Base-by-base conservation (phyloP, 2,329 filamentous ascomycete species). In the Rutstroemia sp. region DNA sequence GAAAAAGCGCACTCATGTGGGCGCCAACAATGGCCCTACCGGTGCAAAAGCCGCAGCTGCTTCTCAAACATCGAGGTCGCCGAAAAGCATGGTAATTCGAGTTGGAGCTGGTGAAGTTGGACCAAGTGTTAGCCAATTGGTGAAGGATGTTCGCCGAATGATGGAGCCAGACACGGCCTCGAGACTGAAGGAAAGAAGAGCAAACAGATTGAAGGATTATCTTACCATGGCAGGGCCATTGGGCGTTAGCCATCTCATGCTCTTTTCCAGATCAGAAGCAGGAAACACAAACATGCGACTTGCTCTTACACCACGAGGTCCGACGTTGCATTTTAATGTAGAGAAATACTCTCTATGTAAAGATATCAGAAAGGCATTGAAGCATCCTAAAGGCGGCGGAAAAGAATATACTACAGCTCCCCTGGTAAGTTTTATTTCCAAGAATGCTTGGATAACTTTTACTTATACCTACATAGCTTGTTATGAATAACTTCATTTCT, bases 61-160 rank as follows among this genome's bases (percentile, higher is more conserved):
- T 57, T 80, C 84, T 23, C 78, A 76, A 58, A 63, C 67, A 41
- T 77, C 80, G 53, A 83, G 84, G 62, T 80, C 84, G 51, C 94
- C 94, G 37, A 96, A 96, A 79, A 95, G 88, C 71, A 96, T 99
- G 92, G 92, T 99, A 57, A 96, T 99, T 72, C 89, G 94, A 64
- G 92, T 96, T 67, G 94, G 94, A 66, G 92, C 92, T 65, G 88
- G 91, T 67, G 89, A 96, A 70, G 90, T 99, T 52, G 94, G 94
- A 57, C 83, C 89, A 58, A 95, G 88, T 71, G 82, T 99, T 66
- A 92, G 87, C 70, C 92, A 97, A 74, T 78, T 99, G 65, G 92
- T 92, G 21, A 85, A 88, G 65, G 94, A 99, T 75, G 88, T 97
- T 58, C 85, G 94, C 65, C 80, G 80, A 55, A 92, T 97, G 75